Evolutionary conservation across 331 rosid genomes (phyloP).

Genomic region (Spiraea crenata): DNA sequence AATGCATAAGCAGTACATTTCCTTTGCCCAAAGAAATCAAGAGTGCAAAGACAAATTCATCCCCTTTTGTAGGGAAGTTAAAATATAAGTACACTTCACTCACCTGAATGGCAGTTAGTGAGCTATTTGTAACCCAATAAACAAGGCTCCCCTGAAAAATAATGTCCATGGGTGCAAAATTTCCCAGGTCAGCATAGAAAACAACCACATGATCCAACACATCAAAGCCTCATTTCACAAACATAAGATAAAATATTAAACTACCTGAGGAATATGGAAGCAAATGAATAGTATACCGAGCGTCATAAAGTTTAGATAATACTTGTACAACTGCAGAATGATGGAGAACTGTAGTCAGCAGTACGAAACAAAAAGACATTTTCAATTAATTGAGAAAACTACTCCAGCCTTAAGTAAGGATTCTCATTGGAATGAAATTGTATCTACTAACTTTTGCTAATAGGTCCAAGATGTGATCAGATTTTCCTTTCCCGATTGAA

Average conservation of each 20-base stretch:
- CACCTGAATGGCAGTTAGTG: constrained; percentile 66
- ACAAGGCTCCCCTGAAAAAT: constrained; percentile 84
- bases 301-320: constrained; percentile 60
- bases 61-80: neutral
- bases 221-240: constrained; percentile 15
- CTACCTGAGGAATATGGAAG: constrained; percentile 86
- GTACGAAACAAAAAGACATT: neutral
- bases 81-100: constrained; percentile 12
- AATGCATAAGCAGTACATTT: no score
- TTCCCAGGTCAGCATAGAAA: neutral
- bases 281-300: constrained; percentile 44
- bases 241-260: constrained; percentile 17
- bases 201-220: constrained; percentile 16
- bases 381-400: neutral
- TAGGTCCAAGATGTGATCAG: constrained; percentile 30
- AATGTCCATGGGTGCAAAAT: constrained; percentile 1
- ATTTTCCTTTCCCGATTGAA: constrained; percentile 48
- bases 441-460: constrained; percentile 59
- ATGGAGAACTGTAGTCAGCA: constrained; percentile 25
- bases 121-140: constrained; percentile 85
- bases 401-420: constrained; percentile 8
- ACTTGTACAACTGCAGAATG: constrained; percentile 67
- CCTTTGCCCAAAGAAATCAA: neutral
- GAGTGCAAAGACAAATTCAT: neutral
- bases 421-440: neutral